Percentiles rank a stretch among this genome's conserved stretches.
Conservation (phyloP, 371 early-diverging fungal genomes). For the Rhizomucor pusillus region DNA sequence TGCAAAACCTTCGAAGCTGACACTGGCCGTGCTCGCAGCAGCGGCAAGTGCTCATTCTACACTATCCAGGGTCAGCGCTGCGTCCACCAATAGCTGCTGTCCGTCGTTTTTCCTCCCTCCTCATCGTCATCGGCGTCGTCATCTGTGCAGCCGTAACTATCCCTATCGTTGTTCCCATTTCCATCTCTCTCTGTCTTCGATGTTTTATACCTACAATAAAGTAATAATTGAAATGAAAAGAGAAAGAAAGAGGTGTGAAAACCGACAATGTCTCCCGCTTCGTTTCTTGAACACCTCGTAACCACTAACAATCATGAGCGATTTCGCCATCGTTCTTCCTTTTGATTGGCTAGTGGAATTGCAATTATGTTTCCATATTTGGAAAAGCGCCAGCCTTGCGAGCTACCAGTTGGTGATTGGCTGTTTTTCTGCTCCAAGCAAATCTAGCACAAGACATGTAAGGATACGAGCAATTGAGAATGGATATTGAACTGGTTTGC, state of each 20-base stretch:
- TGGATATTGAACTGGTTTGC: no score
- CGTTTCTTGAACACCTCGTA: slow-evolving; percentile 5
- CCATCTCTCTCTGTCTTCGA: no score
- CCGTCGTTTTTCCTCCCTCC: slow-evolving; percentile 1
- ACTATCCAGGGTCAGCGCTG: slow-evolving; percentile 51
- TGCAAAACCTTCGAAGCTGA: slow-evolving; percentile 84
- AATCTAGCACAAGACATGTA: no score
- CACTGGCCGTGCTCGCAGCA: slow-evolving; percentile 67
- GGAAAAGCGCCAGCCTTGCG: no score
- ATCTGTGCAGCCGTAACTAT: neutral
- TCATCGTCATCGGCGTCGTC: neutral
- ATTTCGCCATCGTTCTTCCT: slow-evolving; percentile 20
- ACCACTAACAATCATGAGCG: slow-evolving; percentile 18
- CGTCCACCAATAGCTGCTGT: neutral
- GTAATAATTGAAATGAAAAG: slow-evolving; percentile 1
- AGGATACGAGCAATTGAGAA: no score
- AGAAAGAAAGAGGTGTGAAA: slow-evolving; percentile 7
- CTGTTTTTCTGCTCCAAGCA: no score
- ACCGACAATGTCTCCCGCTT: neutral
- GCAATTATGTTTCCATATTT: no score
- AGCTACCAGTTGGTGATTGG: no score
- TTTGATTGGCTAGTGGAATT: slow-evolving; percentile 12
- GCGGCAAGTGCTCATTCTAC: slow-evolving; percentile 71
- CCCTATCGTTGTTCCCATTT: no score
- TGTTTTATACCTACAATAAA: neutral